These are phyloP conservation scores for Aspergillus nomiae DNA, from an alignment of 2,329 filamentous ascomycete species.

Conservation along the genomic window DNA sequence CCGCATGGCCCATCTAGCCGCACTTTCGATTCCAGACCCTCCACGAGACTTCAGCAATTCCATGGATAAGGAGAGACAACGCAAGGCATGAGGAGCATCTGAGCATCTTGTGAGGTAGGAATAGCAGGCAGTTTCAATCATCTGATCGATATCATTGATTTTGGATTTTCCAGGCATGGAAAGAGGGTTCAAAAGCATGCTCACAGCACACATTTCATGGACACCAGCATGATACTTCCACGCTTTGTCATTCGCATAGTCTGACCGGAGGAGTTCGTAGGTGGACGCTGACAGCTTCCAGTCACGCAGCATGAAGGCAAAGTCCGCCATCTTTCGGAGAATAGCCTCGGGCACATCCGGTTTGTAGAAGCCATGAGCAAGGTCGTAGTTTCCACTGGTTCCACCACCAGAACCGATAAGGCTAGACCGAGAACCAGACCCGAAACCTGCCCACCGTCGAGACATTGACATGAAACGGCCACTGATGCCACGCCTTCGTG, in stretches of 20 bases:
- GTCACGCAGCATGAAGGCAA: constrained; percentile 94
- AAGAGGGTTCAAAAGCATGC: constrained; percentile 75
- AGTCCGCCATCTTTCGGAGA: constrained; percentile 91
- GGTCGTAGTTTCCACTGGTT: constrained; percentile 70
- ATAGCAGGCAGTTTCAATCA: constrained; percentile 88
- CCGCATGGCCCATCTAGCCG: constrained; percentile 79
- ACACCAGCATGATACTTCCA: constrained; percentile 94
- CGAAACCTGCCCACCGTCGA: constrained; percentile 85
- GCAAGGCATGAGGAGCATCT: constrained; percentile 75
- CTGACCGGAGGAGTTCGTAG: constrained; percentile 84
- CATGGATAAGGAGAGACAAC: constrained; percentile 72
- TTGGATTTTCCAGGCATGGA: constrained; percentile 73
- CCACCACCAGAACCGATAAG: constrained; percentile 49
- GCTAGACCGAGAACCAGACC: constrained; percentile 63
- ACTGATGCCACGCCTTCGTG: constrained; percentile 80
- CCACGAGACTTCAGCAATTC: constrained; percentile 83
- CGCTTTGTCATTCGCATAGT: constrained; percentile 93
- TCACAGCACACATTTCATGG: constrained; percentile 92
- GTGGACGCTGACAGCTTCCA: constrained; percentile 91
- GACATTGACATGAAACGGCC: constrained; percentile 95
- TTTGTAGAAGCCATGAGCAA: constrained; percentile 74
- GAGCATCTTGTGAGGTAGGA: constrained; percentile 87
- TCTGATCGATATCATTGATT: constrained; percentile 77
- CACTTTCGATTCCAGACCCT: constrained; percentile 79
- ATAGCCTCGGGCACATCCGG: constrained; percentile 84